Evolutionary conservation across 495 filamentous ascomycete genomes (phyloP), one percentile per base, ranked within the genome.

Genomic region (Amniculicola lignicola): DNA sequence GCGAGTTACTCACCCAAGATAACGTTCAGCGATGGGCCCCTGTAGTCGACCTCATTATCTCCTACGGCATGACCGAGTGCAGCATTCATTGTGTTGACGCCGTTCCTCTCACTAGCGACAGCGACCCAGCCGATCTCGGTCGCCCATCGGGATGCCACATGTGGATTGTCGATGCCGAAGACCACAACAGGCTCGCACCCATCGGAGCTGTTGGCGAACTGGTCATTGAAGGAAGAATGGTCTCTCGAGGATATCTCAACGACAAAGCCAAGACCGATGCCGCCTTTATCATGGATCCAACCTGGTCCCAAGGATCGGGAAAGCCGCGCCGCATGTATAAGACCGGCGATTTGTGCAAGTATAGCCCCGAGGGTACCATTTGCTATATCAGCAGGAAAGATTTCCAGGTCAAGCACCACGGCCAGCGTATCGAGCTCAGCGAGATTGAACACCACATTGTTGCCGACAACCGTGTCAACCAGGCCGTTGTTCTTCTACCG

Each of bases 201-300:
- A 62, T 72, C 27, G 78, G 77, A 6, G 62, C 65, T 0, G 65
- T 76, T 9, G 77, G 77, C 3, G 78, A 81, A 59, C 51, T 80
- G 15, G 64, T 71, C n/a, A 63, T 81, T 11, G 68, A 67, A 23
- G 78, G 79, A 0, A 72, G 72, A 1, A 66, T 72, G 27, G 51
- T 79, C 3, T 60, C 62, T 22, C 38, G 45, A 29, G 73, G 69
- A 23, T 75, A 74, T 56, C 67, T 74, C 3, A 67, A 66, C 21
- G 41, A 62, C 18, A 64, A 63, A 3, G 64, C 67, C n/a, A 47
- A 64, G 9, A 73, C 69, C 18, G 51, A 41, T 27, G 51, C 41
- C 4, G 51, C 56, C 3, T 75, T 74, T 36, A 29, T 72, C 41
- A 46, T 64, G n/a, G 43, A 56, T 23, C 51, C 44, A 7, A 19